Evolutionary conservation across 257 asterid genomes (phyloP).

Genomic region (Perilla frutescens): DNA sequence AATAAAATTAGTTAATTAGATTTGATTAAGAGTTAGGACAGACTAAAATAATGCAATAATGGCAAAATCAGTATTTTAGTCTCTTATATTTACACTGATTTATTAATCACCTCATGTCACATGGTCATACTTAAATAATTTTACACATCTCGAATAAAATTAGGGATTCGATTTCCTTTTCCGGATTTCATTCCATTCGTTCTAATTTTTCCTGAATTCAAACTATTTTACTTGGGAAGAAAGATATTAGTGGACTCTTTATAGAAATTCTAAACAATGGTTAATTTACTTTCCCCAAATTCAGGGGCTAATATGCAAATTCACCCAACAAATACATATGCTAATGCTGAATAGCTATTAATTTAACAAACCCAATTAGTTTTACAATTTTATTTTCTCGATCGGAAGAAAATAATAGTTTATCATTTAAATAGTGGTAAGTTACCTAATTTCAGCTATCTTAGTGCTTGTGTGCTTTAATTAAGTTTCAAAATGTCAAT

Average conservation of each 20-base stretch:
- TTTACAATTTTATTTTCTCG: background rate
- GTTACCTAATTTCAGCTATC: conserved; percentile 32
- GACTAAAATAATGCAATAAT: too few relatives aligned
- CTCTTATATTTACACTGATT: too few relatives aligned
- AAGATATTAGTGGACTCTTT: conserved; percentile 15
- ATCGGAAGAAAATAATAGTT: background rate
- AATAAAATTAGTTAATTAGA: too few relatives aligned
- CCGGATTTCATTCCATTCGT: too few relatives aligned
- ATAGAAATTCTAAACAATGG: conserved; percentile 13
- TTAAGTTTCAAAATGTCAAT: conserved; percentile 10
- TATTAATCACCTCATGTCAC: too few relatives aligned
- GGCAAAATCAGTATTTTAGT: too few relatives aligned
- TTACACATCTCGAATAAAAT: too few relatives aligned
- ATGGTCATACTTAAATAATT: too few relatives aligned
- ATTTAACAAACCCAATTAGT: conserved; percentile 4
- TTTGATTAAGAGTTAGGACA: too few relatives aligned
- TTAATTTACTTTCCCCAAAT: conserved; percentile 24
- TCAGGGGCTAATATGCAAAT: conserved; percentile 9
- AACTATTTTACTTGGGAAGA: background rate
- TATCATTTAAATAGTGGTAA: background rate
- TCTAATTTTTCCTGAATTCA: background rate
- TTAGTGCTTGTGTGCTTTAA: conserved; percentile 24
- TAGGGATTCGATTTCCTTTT: too few relatives aligned
- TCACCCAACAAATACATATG: conserved; percentile 19
- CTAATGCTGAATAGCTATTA: background rate